phyloP scores from a whole-genome alignment of 148 eudicot species.

The Vaccinium vitisidaea region DNA sequence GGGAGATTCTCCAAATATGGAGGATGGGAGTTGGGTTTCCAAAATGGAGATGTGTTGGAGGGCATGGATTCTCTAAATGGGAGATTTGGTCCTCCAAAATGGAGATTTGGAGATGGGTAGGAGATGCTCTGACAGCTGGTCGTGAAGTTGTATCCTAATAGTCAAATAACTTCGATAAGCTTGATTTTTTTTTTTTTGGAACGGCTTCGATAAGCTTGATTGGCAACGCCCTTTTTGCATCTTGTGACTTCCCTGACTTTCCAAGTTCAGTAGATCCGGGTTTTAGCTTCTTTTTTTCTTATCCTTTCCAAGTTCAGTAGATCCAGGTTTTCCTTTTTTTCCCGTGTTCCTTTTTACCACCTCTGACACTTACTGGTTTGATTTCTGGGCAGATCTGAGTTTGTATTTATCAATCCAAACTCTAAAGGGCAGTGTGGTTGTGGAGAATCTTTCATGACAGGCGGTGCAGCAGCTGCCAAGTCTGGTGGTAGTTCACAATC shows the following conservation, averaged over 20 bases:
- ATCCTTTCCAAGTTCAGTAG: no score
- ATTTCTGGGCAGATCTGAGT: conserved; percentile 24
- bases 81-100: no score
- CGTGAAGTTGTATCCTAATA: conserved; percentile 2
- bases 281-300: neutral
- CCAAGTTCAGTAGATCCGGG: neutral
- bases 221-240: neutral
- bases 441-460: conserved; percentile 31
- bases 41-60: no score
- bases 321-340: neutral
- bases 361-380: neutral
- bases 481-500: conserved; percentile 13
- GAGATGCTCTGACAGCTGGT: neutral
- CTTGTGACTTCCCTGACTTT: neutral
- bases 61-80: no score
- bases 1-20: no score
- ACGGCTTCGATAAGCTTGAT: neutral
- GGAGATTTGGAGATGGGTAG: no score
- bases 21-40: no score
- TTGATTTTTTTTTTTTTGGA: no score
- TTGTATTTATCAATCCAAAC: conserved; percentile 31
- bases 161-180: neutral
- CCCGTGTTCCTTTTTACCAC: neutral
- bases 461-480: conserved; percentile 17
- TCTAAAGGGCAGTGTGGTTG: conserved; percentile 33